Evolutionary conservation across 2,329 filamentous ascomycete genomes (phyloP).

Genomic region (Hymenoscyphus infarciens): DNA sequence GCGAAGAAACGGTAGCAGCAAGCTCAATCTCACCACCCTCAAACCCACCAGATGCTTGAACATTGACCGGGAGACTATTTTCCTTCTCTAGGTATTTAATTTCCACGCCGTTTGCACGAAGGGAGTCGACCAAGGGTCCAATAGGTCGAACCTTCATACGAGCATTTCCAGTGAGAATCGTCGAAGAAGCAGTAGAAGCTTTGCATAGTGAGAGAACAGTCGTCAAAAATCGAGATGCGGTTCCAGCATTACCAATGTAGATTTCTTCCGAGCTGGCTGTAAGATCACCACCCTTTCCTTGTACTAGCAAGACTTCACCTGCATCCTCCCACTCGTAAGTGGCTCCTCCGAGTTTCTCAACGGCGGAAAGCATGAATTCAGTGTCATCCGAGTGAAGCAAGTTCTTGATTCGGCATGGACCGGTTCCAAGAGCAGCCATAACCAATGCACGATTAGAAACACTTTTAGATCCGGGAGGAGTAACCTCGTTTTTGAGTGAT

Average conservation of each 20-base stretch:
- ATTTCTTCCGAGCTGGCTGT: constrained; percentile 71
- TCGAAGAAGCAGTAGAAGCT: constrained; percentile 61
- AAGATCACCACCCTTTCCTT: constrained; percentile 84
- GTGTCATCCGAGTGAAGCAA: constrained; percentile 95
- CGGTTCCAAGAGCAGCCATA: constrained; percentile 84
- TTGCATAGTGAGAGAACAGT: constrained; percentile 83
- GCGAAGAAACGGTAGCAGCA: constrained; percentile 94
- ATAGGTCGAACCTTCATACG: constrained; percentile 97
- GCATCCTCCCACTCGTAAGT: constrained; percentile 92
- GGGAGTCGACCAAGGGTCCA: constrained; percentile 84
- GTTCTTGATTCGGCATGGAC: constrained; percentile 85
- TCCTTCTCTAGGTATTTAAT: constrained; percentile 83
- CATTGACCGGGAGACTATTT: constrained; percentile 77
- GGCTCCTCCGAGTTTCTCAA: constrained; percentile 78
- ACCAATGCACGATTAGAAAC: constrained; percentile 94
- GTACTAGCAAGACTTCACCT: constrained; percentile 84
- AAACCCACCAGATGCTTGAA: constrained; percentile 79
- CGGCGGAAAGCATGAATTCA: constrained; percentile 94
- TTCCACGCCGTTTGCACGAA: constrained; percentile 80
- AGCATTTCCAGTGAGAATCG: constrained; percentile 85
- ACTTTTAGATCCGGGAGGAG: constrained; percentile 93
- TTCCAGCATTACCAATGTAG: constrained; percentile 95
- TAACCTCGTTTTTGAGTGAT: constrained; percentile 67
- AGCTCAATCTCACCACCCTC: constrained; percentile 85
- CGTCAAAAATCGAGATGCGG: constrained; percentile 90